Evolutionary conservation across 2,329 filamentous ascomycete species (phyloP), one percentile per base, ranked within the genome.

Genomic region (Neoarthrinium moseri): DNA sequence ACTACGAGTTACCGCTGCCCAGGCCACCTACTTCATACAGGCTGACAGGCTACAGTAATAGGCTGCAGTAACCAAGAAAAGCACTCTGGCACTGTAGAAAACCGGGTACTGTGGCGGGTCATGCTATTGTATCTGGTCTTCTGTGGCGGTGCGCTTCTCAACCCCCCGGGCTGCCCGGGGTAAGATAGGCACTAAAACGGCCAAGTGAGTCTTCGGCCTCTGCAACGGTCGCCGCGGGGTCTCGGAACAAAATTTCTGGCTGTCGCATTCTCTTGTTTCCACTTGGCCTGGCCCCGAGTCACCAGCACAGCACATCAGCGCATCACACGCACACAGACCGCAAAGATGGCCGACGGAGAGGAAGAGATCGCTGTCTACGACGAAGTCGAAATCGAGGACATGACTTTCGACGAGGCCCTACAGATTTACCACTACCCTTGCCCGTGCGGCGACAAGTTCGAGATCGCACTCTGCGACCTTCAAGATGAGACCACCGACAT

Each of bases 381-480:
- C 63, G 92, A 96, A 70, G 92, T 97, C 69, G 92, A 97, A 67
- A 96, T 97, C 73, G 92, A 97, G 68, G 94, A 99, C 70, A 95
- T 96, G 91, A 94, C 88, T 60, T 96, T 82, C 66, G 91, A 96
- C 68, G 73, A 83, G 37, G 76, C 78, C 4, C 79, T 91, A 32
- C 86, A 96, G 66, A 86, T 96, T 57, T 99, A 96, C 73, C 87
- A 92, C 71, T 96, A 95, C 67, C 94, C 94, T 12, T 99, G 94
- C 66, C 94, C 94, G 1, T 99, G 94, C 70, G 94, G 94, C 73
- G 94, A 99, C 72, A 83, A 89, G 49, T 99, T 99, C 72, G 89
- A 96, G 72, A 96, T 94, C 62, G 81, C 80, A 17, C 82, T 97
- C 46, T 82, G 78, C 45, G 91, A 97, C 66, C 74, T 99, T 58